A percentile compares a stretch with the other conserved stretches of the same genome.
Conservation (phyloP, 2,329 filamentous ascomycete genomes). For the Alternaria gaisen region DNA sequence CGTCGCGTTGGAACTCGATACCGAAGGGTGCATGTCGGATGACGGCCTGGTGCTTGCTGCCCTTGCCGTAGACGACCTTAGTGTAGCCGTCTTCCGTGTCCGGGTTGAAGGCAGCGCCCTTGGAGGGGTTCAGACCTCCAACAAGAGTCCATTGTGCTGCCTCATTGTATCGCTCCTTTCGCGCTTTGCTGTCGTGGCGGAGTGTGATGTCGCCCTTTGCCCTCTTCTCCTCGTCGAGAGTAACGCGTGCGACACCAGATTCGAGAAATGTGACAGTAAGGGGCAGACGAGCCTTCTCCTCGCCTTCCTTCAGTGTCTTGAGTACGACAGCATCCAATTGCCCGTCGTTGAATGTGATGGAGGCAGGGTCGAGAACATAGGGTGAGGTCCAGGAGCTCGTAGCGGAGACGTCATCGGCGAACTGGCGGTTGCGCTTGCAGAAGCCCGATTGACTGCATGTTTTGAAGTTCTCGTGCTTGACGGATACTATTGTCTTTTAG, state of each 20-base stretch:
- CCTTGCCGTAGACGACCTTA: constrained; percentile 78
- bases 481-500: constrained; percentile 65
- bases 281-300: constrained; percentile 79
- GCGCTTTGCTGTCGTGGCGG: constrained; percentile 80
- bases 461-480: constrained; percentile 98
- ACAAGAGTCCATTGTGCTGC: constrained; percentile 86
- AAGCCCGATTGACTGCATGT: constrained; percentile 96
- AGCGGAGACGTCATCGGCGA: constrained; percentile 78
- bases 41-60: constrained; percentile 79
- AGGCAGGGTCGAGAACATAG: constrained; percentile 77
- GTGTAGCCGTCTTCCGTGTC: constrained; percentile 74
- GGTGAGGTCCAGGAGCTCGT: constrained; percentile 79
- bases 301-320: constrained; percentile 74
- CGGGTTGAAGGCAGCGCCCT: constrained; percentile 71
- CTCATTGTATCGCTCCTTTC: constrained; percentile 96
- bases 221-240: constrained; percentile 89
- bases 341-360: constrained; percentile 79
- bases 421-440: constrained; percentile 92
- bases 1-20: constrained; percentile 87
- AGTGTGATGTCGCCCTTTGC: constrained; percentile 89
- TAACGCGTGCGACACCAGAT: constrained; percentile 86
- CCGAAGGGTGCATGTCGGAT: constrained; percentile 84
- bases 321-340: constrained; percentile 81
- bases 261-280: constrained; percentile 88
- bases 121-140: constrained; percentile 78